These are phyloP conservation scores for Haplosporangium sp. DNA, from an alignment of 371 early-diverging fungal species.

Conservation along the genomic window DNA sequence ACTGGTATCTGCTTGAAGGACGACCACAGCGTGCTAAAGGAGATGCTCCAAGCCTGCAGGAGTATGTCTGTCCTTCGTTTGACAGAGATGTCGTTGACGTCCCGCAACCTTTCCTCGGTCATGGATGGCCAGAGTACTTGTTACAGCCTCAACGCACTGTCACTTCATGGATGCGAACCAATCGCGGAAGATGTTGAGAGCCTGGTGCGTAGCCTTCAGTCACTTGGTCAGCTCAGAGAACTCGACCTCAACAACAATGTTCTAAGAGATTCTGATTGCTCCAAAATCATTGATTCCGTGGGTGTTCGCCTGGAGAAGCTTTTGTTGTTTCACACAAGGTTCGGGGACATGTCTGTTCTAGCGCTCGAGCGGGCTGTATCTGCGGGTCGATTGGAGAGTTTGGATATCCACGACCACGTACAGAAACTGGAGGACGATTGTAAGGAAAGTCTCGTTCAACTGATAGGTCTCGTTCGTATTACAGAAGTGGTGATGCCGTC, in stretches of 20 bases:
- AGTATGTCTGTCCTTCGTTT: conserved; percentile 30
- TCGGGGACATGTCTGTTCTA: conserved; percentile 39
- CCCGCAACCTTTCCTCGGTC: conserved; percentile 8
- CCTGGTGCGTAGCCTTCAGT: conserved; percentile 12
- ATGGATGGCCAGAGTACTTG: conserved; percentile 17
- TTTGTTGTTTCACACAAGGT: conserved; percentile 19
- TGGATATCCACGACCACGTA: conserved; percentile 30
- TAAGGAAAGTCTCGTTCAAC: conserved; percentile 23
- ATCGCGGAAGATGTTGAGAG: not conserved
- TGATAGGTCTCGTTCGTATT: conserved; percentile 21
- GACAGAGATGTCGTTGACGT: conserved; percentile 18
- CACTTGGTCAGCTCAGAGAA: conserved; percentile 11
- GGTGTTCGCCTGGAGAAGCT: conserved; percentile 31
- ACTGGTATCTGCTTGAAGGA: conserved; percentile 34
- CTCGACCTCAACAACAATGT: conserved; percentile 35
- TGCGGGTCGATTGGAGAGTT: conserved; percentile 11
- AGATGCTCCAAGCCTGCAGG: conserved; percentile 26
- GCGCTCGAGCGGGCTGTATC: conserved; percentile 33
- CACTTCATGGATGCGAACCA: conserved; percentile 27
- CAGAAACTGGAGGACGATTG: conserved; percentile 22
- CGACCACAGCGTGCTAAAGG: conserved; percentile 21
- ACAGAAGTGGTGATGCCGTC: conserved; percentile 34
- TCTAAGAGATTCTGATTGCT: conserved; percentile 25
- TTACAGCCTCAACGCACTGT: conserved; percentile 11
- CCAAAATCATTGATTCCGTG: conserved; percentile 29